These are phyloP conservation scores for Fulvia fulva DNA, from an alignment of 2,329 filamentous ascomycete genomes.

Conservation along the genomic window DNA sequence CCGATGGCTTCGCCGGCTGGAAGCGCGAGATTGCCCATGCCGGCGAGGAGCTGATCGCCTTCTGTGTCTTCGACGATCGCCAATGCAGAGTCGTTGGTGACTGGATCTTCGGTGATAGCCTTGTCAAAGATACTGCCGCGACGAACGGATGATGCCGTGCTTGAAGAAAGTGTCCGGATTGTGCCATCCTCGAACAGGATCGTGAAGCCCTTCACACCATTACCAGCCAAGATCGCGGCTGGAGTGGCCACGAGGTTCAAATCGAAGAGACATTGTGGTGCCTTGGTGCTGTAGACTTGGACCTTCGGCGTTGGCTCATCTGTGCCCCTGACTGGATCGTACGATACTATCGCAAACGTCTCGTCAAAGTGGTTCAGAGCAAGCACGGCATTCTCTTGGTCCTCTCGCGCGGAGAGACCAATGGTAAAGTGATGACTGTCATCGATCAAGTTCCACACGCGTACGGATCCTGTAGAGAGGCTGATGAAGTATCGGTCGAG, in stretches of 20 bases:
- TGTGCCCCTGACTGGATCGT: slow-evolving; percentile 1
- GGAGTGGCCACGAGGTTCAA: slow-evolving; percentile 43
- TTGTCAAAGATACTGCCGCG: slow-evolving; percentile 1
- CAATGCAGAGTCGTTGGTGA: background rate
- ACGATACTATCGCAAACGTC: slow-evolving; percentile 39
- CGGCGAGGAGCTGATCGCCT: slow-evolving; percentile 7
- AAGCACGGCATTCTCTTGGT: slow-evolving; percentile 40
- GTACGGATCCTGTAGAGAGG: slow-evolving; percentile 66
- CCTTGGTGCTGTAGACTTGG: slow-evolving; percentile 60
- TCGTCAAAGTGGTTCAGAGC: slow-evolving; percentile 61
- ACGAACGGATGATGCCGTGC: slow-evolving; percentile 3
- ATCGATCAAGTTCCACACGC: slow-evolving; percentile 79
- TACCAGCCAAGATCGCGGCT: slow-evolving; percentile 62
- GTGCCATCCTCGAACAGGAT: slow-evolving; percentile 72
- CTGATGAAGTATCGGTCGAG: slow-evolving; percentile 71
- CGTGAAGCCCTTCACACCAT: slow-evolving; percentile 67
- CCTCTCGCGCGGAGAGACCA: slow-evolving; percentile 44
- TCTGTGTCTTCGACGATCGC: background rate
- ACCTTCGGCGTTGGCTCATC: slow-evolving; percentile 33
- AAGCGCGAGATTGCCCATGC: slow-evolving; percentile 11
- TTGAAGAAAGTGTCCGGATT: slow-evolving; percentile 49
- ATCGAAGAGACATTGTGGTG: slow-evolving; percentile 52
- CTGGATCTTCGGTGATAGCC: background rate
- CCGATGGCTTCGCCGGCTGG: slow-evolving; percentile 42
- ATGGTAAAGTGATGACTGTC: slow-evolving; percentile 69